Evolutionary conservation across 768 basidiomycete species (phyloP), one percentile per base, ranked within the genome.

Genomic region (Amanita subjunquillea): DNA sequence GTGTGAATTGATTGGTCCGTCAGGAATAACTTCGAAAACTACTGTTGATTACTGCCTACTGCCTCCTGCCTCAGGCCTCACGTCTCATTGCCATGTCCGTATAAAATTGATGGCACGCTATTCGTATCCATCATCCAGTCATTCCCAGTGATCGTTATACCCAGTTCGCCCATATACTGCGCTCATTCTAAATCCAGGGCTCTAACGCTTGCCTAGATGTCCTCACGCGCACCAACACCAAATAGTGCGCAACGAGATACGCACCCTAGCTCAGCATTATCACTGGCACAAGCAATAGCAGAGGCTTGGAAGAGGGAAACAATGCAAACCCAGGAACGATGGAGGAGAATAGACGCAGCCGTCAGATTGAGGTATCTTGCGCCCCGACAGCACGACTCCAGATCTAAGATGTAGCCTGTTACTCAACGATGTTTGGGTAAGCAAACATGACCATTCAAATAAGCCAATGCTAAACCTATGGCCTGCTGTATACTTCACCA

Each of bases 251-350:
- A 65, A 58, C 65, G 68, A 64, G 63, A 61, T 47, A 55, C 60
- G 57, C 62, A 61, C 34, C 57, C 67, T 40, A 67, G 63, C 50
- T 58, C 67, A 53, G 55, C 58, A 36, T 56, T 74, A 59, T 72
- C 80, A 9, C 79, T 80, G 36, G 77, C 79, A 3, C 78, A 81
- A 56, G 74, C 78, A 27, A 86, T 88, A 62, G 82, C 80, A 34
- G 77, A 81, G 39, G 80, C 80, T 50, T 87, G 85, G 85, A 77
- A 73, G 61, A 67, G 70, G 45, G 80, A 84, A 65, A 76, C 79
- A n/a, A 54, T 63, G 12, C 78, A 83, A 64, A 78, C 67, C 57
- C 75, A 83, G 62, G 74, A 77, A 50, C 70, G 66, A 56, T 87
- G 85, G 85, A 68, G 72, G 53, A 64, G 56, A 53, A 59, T 70